phyloP scores from a whole-genome alignment of 192 early-diverging fungal genomes.

The Gryganskiella cystojenkinii region DNA sequence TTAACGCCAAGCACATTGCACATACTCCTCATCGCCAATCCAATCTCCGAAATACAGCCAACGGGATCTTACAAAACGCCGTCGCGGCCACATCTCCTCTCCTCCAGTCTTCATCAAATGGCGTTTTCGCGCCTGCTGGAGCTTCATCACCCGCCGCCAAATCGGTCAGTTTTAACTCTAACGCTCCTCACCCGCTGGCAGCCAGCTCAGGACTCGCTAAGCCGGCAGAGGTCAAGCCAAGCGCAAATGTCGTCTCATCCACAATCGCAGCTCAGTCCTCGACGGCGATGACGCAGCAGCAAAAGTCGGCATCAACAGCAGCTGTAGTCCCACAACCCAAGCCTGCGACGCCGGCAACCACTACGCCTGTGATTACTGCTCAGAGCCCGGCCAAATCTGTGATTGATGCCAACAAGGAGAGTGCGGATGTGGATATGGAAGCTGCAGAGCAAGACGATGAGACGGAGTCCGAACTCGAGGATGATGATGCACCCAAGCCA shows the following conservation, averaged over 20 bases:
- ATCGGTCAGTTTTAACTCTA: no score
- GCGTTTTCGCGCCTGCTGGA: conserved; percentile 9
- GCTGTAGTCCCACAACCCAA: no score
- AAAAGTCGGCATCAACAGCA: no score
- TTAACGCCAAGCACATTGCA: conserved; percentile 41
- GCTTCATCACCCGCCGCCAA: not conserved
- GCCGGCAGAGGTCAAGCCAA: not conserved
- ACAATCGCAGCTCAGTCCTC: no score
- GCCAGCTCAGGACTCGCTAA: no score
- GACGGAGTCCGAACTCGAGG: conserved; percentile 44
- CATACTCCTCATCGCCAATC: conserved; percentile 41
- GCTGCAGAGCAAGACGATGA: conserved; percentile 33
- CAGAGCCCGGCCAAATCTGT: not conserved
- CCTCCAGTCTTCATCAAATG: conserved; percentile 7
- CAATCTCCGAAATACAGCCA: conserved; percentile 40
- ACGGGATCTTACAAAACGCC: conserved; percentile 45
- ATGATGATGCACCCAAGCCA: conserved; percentile 21
- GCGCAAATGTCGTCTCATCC: no score
- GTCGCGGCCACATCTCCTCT: conserved; percentile 22
- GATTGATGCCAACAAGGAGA: not conserved
- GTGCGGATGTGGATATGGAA: conserved; percentile 31
- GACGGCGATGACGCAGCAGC: no score
- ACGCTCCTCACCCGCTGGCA: no score
- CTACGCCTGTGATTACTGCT: not conserved
- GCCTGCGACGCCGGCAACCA: not conserved